A percentile compares a stretch with the other conserved stretches of the same genome.
Evolutionary conservation across 2,329 filamentous ascomycete species (phyloP).

Genomic region (Claviceps africana): DNA sequence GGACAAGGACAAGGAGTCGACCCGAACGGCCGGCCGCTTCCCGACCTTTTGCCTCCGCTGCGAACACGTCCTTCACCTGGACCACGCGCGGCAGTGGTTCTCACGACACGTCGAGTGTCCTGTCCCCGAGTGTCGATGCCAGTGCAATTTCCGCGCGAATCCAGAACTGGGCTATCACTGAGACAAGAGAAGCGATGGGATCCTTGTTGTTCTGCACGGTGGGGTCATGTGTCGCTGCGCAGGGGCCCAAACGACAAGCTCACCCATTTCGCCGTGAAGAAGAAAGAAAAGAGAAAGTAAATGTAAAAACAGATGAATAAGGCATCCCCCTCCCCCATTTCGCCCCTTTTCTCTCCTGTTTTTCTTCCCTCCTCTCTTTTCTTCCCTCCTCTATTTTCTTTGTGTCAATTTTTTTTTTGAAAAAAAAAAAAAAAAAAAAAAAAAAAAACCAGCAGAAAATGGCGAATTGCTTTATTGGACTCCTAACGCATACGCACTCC

Average conservation of each 20-base stretch:
- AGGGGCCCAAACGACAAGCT: too few species aligned
- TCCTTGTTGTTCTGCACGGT: too few species aligned
- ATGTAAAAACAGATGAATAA: too few species aligned
- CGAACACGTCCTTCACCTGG: slow-evolving; percentile 53
- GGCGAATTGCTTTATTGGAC: background rate
- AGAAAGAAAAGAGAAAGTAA: too few species aligned
- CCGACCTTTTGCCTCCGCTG: slow-evolving; percentile 57
- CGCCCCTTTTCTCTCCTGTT: background rate
- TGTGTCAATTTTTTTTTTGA: background rate
- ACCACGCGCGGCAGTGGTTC: slow-evolving; percentile 56
- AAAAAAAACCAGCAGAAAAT: background rate
- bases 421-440: too few species aligned
- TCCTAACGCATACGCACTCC: background rate
- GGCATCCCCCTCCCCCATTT: background rate
- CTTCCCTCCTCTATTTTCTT: background rate
- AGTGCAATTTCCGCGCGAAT: slow-evolving; percentile 47
- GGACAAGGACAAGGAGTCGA: slow-evolving; percentile 34
- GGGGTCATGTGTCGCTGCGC: background rate
- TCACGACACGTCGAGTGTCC: slow-evolving; percentile 50
- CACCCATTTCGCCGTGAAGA: too few species aligned
- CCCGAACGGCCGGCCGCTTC: slow-evolving; percentile 40
- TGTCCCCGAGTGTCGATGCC: slow-evolving; percentile 53
- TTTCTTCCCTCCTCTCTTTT: background rate
- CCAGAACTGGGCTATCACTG: slow-evolving; percentile 41
- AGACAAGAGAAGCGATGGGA: too few species aligned